Base-by-base conservation (phyloP, 2,329 filamentous ascomycete species). In the Cucurbitaria berberidis region DNA sequence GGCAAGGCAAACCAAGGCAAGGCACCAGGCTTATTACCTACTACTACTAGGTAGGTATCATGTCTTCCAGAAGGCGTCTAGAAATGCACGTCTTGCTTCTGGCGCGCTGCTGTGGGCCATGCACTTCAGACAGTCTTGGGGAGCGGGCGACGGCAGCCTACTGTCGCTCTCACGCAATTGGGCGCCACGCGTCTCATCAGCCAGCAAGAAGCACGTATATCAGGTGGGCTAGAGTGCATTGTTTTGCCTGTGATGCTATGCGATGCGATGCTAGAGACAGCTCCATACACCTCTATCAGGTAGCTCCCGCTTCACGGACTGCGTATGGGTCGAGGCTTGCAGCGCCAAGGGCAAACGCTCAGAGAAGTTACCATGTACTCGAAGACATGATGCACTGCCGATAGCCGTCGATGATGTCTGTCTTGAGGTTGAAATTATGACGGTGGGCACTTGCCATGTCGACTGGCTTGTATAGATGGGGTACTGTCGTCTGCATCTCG, bases 11-110 rank as follows among this genome's bases (percentile, higher is more conserved):
- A 54, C 50, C 35, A 54, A 55, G 53, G 61, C 61, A 59, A 57
- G 57, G 55, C 53, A 57, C 54, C 57, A 54, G 64, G 48, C 45
- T 51, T 43, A 35, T 47, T 36, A 41, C 24, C n/a, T n/a, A n/a
- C n/a, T n/a, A n/a, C n/a, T n/a, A n/a, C n/a, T n/a, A n/a, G n/a
- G n/a, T n/a, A n/a, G n/a, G n/a, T n/a, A n/a, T n/a, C n/a, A n/a
- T n/a, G 27, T 65, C 51, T 69, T 70, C 67, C 62, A 70, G 67
- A 70, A 70, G 56, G 45, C 61, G 54, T 64, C 64, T 67, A 66
- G 63, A 67, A 67, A 59, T 53, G 42, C 39, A 30, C 45, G 40
- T 26, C 22, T 45, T 15, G 40, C 50, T 47, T 50, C 52, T 53
- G 47, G 30, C 41, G 53, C 53, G n/a, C n/a, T 48, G 50, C 51